Percentiles rank a stretch among this genome's conserved stretches.
Evolutionary conservation across 148 eudicot species (phyloP).

Genomic region (Silene uniflora): DNA sequence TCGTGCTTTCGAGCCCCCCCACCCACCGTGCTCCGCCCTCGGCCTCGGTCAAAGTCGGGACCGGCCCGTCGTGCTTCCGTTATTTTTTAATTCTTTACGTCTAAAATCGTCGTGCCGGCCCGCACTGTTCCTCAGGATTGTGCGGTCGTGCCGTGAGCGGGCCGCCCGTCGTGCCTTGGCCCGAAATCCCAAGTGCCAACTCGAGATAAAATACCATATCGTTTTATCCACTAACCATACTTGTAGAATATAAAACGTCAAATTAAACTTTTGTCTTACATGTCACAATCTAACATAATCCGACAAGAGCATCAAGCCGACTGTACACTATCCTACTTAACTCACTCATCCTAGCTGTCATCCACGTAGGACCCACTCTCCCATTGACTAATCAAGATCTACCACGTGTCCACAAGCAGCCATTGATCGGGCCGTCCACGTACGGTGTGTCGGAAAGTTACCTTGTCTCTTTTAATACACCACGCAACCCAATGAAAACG

Average conservation of each 20-base stretch:
- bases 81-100: no score
- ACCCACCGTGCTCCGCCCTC: no score
- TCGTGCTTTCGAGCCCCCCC: no score
- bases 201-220: no score
- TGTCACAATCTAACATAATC: neutral
- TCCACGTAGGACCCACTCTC: neutral
- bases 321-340: neutral
- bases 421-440: slow-evolving; percentile 17
- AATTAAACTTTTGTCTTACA: neutral
- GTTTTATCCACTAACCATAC: no score
- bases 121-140: no score
- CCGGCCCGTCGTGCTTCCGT: no score
- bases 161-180: no score
- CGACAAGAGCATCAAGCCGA: neutral
- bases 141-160: no score
- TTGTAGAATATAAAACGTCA: neutral
- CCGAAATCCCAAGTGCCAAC: no score
- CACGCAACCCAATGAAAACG: neutral
- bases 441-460: slow-evolving; percentile 3
- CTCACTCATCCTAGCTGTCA: slow-evolving; percentile 3
- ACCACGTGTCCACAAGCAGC: neutral
- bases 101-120: no score
- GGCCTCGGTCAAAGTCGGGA: no score
- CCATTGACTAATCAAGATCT: neutral
- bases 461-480: neutral